These are phyloP conservation scores for Phlebiopsis gigantea DNA, from an alignment of 768 basidiomycete species.

Conservation along the genomic window DNA sequence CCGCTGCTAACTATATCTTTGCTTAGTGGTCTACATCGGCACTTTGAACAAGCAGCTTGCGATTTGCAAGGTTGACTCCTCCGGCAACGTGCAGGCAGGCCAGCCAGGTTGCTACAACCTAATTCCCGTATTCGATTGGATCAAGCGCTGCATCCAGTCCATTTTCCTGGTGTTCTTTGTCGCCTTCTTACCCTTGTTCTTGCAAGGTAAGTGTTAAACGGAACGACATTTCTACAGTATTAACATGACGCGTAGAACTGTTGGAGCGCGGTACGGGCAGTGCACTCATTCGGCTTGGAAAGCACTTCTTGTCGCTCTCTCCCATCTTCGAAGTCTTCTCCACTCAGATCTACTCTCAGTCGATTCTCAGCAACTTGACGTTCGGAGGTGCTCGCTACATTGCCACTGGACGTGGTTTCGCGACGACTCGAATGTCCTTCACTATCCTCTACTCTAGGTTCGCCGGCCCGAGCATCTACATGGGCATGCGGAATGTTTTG, in stretches of 20 bases:
- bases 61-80: conserved; percentile 83
- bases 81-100: conserved; percentile 72
- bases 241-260: conserved; percentile 53
- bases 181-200: conserved; percentile 92
- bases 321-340: conserved; percentile 99
- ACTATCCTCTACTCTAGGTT: conserved; percentile 97
- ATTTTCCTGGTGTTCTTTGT: conserved; percentile 99
- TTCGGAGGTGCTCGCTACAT: conserved; percentile 99
- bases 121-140: conserved; percentile 96
- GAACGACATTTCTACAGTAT: background rate
- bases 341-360: conserved; percentile 96
- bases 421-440: conserved; percentile 94
- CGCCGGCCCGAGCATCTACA: conserved; percentile 98
- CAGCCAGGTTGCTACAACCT: conserved; percentile 96
- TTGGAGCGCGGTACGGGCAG: conserved; percentile 95
- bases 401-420: conserved; percentile 98
- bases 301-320: conserved; percentile 95
- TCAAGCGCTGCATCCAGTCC: conserved; percentile 91
- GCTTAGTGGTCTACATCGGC: conserved; percentile 59
- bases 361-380: conserved; percentile 93
- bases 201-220: conserved; percentile 67
- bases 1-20: background rate
- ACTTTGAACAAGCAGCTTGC: conserved; percentile 91
- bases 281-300: conserved; percentile 88
- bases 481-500: conserved; percentile 93